Evolutionary conservation across 352 stramenopile genomes (phyloP).

Genomic region (Discostella stelligera): DNA sequence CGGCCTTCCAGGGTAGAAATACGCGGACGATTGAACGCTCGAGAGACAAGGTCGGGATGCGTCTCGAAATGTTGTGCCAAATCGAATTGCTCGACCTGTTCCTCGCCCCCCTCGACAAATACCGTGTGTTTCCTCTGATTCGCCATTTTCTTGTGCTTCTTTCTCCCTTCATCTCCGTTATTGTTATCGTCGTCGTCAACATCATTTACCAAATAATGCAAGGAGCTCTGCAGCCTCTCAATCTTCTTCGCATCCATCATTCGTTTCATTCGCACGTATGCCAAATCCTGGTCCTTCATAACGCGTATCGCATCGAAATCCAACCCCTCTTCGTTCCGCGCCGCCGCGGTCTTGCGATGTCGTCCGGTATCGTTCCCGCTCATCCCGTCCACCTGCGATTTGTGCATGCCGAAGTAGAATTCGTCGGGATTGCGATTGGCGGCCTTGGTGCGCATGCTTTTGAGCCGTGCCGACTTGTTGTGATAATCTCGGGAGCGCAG

Average conservation of each 20-base stretch:
- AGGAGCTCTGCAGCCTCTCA: constrained; percentile 77
- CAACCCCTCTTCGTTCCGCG: constrained; percentile 66
- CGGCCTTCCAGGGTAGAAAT: constrained; percentile 36
- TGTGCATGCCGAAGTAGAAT: constrained; percentile 98
- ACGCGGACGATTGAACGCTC: constrained; percentile 82
- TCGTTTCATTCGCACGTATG: constrained; percentile 89
- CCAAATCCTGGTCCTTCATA: constrained; percentile 96
- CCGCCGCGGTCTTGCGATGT: constrained; percentile 61
- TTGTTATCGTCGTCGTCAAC: constrained; percentile 27
- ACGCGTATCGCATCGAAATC: constrained; percentile 85
- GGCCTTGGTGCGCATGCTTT: constrained; percentile 89
- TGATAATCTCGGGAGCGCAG: constrained; percentile 94
- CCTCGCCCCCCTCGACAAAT: constrained; percentile 87
- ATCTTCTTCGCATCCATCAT: constrained; percentile 79
- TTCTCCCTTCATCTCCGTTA: background rate
- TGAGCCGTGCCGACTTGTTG: constrained; percentile 89
- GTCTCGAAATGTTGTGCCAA: constrained; percentile 90
- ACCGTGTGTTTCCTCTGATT: constrained; percentile 90
- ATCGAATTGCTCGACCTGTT: constrained; percentile 87
- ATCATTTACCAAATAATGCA: constrained; percentile 78
- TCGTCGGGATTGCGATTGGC: constrained; percentile 97
- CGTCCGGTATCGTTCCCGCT: constrained; percentile 49
- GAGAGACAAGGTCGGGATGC: constrained; percentile 76
- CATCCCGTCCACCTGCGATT: constrained; percentile 63
- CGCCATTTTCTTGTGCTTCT: constrained; percentile 36